These are phyloP conservation scores for Persicaria tinctoria DNA, from an alignment of 148 eudicot species.

Conservation along the genomic window DNA sequence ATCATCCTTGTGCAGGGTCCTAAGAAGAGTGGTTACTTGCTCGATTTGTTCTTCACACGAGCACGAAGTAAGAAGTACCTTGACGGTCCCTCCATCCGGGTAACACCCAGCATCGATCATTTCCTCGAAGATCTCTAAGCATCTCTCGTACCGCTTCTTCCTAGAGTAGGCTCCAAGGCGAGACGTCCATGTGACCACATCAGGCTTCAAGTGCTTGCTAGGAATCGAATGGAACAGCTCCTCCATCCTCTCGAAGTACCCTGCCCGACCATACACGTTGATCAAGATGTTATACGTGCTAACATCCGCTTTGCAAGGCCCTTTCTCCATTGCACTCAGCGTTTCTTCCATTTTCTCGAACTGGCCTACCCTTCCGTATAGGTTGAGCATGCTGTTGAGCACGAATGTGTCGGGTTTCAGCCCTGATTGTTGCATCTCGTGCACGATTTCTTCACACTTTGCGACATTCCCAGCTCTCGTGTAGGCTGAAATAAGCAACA, in stretches of 20 bases:
- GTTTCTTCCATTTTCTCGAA: constrained; percentile 75
- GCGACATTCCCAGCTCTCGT: constrained; percentile 50
- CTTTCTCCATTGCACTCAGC: constrained; percentile 49
- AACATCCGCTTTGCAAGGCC: constrained; percentile 36
- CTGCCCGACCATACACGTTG: constrained; percentile 64
- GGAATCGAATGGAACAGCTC: constrained; percentile 43
- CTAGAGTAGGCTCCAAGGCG: constrained; percentile 79
- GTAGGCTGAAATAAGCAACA: constrained; percentile 70
- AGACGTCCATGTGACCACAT: constrained; percentile 89
- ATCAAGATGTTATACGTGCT: constrained; percentile 82
- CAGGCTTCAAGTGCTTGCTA: constrained; percentile 43
- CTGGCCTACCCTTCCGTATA: constrained; percentile 69
- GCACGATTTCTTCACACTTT: constrained; percentile 64
- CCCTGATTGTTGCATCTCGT: constrained; percentile 59
- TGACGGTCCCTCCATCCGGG: constrained; percentile 85
- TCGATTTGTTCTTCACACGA: constrained; percentile 64
- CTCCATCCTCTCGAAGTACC: constrained; percentile 79
- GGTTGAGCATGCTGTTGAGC: constrained; percentile 62
- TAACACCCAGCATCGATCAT: constrained; percentile 84
- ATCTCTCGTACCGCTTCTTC: constrained; percentile 62
- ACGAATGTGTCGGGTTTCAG: constrained; percentile 66
- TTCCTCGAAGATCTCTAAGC: constrained; percentile 73
- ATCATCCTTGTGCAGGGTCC: constrained; percentile 63
- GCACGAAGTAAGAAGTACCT: constrained; percentile 75
- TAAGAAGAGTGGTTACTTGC: constrained; percentile 62